Evolutionary conservation across 1,284 basidiomycete genomes (phyloP), one percentile per base, ranked within the genome.

Genomic region (Sphaerobolus stellatus): DNA sequence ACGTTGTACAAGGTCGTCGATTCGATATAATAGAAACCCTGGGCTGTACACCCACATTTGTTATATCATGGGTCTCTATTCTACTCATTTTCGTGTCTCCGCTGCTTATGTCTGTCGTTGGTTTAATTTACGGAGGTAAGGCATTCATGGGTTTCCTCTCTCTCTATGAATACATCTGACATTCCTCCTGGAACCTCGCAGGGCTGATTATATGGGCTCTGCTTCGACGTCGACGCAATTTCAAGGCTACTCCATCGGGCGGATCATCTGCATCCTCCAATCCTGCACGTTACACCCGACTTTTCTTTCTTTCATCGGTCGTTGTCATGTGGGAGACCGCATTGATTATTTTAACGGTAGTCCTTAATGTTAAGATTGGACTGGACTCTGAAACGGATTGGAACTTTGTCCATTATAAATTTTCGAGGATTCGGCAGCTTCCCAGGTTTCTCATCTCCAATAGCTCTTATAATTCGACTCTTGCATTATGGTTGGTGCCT

Each of bases 1-100:
- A 73, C 57, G 67, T 80, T 48, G 72, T 76, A 4, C 77, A 82
- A 64, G 76, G 75, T 2, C 77, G 81, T 62, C 80, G 84, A 24
- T 87, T 77, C 64, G 64, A 80, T 54, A 81, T 86, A 48, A 71
- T 72, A 30, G 81, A 86, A 66, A 75, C 82, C 50, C 58, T 83
- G 30, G 84, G 84, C 2, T 86, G 83, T 62, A 68, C 65, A 38
- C 74, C 75, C 5, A 62, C 61, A 24, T 75, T 71, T 2, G 77
- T 73, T 58, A 59, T 59, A 34, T 53, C 62, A 4, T 30, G 56
- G 9, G 54, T 64, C 7, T 57, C 60, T 7, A 27, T 67, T 6
- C 30, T 66, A 27, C 54, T 69, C 36, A 51, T 66, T 7, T 61
- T 56, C 25, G 44, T 62, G 3, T 59, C 62, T 40, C 66, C 64